Evolutionary conservation across 345 rosid genomes (phyloP).

Genomic region (Zanthoxylum bungeanum): DNA sequence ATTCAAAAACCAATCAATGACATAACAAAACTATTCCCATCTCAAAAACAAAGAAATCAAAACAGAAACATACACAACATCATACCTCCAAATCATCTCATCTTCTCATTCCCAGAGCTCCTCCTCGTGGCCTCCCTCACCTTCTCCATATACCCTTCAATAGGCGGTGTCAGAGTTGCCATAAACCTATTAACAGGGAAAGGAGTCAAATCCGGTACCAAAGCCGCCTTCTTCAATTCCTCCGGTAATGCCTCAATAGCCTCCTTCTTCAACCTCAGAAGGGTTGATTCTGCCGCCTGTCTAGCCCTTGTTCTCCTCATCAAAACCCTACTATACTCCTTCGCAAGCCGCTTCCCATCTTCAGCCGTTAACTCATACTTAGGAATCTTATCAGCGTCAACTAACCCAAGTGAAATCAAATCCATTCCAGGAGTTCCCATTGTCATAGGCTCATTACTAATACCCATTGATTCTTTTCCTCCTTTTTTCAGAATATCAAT

Average conservation of each 20-base stretch:
- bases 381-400: conserved; percentile 70
- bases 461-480: conserved; percentile 45
- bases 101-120: conserved; percentile 66
- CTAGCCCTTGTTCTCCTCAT: conserved; percentile 74
- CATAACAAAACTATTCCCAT: neutral
- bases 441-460: conserved; percentile 55
- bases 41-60: neutral
- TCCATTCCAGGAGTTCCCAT: conserved; percentile 80
- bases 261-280: conserved; percentile 57
- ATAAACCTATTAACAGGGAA: conserved; percentile 71
- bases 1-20: neutral
- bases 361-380: conserved; percentile 83
- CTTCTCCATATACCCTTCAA: conserved; percentile 87
- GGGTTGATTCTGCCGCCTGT: conserved; percentile 62
- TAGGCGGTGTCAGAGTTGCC: conserved; percentile 95
- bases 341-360: conserved; percentile 76
- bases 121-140: conserved; percentile 73
- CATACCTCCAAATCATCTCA: conserved; percentile 56
- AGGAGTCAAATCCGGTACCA: conserved; percentile 75
- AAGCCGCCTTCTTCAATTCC: conserved; percentile 54
- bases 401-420: conserved; percentile 64
- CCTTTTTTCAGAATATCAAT: conserved; percentile 62
- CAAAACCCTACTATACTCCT: conserved; percentile 79
- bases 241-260: conserved; percentile 86
- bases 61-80: neutral